A percentile compares a stretch with the other conserved stretches of the same genome.
Conservation (phyloP, 2,329 filamentous ascomycete genomes). For the Xylariales sp. region DNA sequence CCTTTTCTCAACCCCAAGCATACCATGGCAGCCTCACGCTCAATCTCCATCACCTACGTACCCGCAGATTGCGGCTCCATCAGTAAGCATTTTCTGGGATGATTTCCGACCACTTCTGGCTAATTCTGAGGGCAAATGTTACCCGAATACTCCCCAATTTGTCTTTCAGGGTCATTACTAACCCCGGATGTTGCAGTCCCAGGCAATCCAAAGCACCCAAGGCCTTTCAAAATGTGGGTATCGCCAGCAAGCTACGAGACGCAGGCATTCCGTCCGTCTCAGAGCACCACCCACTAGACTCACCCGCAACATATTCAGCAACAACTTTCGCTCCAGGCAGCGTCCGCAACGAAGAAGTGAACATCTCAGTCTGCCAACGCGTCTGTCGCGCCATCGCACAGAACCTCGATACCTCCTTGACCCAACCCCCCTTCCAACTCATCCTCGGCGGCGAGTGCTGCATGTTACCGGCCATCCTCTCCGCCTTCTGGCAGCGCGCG, state of each 20-base stretch:
- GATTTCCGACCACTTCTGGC: too few relatives aligned
- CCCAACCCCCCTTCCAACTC: background rate
- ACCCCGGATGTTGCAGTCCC: too few relatives aligned
- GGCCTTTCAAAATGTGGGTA: slow-evolving; percentile 3
- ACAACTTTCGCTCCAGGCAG: background rate
- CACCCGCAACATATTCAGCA: background rate
- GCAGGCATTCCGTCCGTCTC: background rate
- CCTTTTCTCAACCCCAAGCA: too few relatives aligned
- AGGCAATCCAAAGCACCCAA: slow-evolving; percentile 5
- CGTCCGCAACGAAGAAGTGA: background rate
- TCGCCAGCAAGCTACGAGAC: background rate
- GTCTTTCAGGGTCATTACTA: too few relatives aligned
- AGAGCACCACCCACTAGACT: background rate
- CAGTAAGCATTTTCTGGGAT: too few relatives aligned
- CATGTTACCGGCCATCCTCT: slow-evolving; percentile 1
- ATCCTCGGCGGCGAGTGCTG: slow-evolving; percentile 5
- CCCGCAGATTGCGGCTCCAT: too few relatives aligned
- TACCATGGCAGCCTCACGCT: too few relatives aligned
- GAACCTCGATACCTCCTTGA: background rate
- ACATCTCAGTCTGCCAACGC: background rate
- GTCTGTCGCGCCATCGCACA: background rate
- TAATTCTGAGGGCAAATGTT: too few relatives aligned
- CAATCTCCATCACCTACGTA: too few relatives aligned
- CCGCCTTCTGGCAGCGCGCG: slow-evolving; percentile 2
- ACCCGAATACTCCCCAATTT: too few relatives aligned